Conservation (phyloP, 805 yeast species). For the Teunomyces stri region DNA sequence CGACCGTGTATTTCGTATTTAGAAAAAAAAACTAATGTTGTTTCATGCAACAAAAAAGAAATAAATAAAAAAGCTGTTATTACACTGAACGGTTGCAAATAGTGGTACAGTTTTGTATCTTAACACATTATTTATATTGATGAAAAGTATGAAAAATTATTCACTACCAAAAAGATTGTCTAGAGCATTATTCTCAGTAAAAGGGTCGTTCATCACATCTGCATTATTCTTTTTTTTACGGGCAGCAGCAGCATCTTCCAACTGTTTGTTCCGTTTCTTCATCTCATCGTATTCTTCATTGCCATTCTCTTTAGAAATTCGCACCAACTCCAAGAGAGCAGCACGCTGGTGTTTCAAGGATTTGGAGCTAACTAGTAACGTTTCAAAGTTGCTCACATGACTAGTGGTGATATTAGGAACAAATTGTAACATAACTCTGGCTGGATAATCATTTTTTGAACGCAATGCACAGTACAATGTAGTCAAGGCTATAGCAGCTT, state of each 20-base stretch:
- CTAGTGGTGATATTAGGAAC: slow-evolving; percentile 56
- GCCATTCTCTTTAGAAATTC: slow-evolving; percentile 49
- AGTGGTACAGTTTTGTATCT: background rate
- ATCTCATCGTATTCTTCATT: slow-evolving; percentile 39
- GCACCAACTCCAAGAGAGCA: slow-evolving; percentile 73
- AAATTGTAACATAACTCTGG: slow-evolving; percentile 51
- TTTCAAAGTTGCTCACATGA: slow-evolving; percentile 63
- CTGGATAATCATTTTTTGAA: slow-evolving; percentile 66
- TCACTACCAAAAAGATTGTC: slow-evolving; percentile 55
- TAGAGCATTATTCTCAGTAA: slow-evolving; percentile 65
- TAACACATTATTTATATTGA: background rate
- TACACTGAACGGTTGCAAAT: no score
- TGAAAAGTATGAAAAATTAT: slow-evolving; percentile 6
- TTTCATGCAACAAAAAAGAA: background rate
- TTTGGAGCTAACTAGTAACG: slow-evolving; percentile 59
- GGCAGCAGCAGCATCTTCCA: slow-evolving; percentile 47
- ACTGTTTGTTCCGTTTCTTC: slow-evolving; percentile 51
- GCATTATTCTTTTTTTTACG: slow-evolving; percentile 45
- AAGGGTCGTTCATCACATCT: slow-evolving; percentile 72
- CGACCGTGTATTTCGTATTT: background rate
- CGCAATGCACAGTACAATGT: slow-evolving; percentile 73
- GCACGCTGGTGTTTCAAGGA: slow-evolving; percentile 76
- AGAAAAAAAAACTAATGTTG: background rate
- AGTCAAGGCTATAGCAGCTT: slow-evolving; percentile 87
- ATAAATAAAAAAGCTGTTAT: no score